Evolutionary conservation across 2,329 filamentous ascomycete genomes (phyloP).

Genomic region (Fusarium foetens): DNA sequence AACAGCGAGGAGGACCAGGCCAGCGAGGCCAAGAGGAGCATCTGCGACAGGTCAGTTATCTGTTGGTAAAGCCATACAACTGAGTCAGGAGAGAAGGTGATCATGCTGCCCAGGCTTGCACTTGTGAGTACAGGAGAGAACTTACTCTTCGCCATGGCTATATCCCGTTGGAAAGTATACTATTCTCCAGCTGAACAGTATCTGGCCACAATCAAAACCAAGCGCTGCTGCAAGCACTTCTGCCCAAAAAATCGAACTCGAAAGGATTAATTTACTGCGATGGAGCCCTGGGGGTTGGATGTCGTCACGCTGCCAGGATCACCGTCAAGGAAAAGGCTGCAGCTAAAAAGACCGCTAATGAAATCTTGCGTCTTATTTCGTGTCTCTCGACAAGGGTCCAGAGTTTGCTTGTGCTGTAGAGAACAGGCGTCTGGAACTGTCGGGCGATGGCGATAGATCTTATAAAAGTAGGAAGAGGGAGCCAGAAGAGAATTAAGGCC

Average conservation of each 20-base stretch:
- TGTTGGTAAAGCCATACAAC: background rate
- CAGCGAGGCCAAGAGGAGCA: conserved; percentile 54
- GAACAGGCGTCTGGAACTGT: background rate
- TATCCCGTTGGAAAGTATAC: background rate
- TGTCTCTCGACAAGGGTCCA: conserved; percentile 3
- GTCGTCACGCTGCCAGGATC: conserved; percentile 36
- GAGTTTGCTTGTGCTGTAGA: background rate
- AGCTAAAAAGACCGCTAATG: conserved; percentile 29
- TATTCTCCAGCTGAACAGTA: background rate
- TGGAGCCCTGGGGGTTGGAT: conserved; percentile 12
- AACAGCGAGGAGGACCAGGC: conserved; percentile 60
- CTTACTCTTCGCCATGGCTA: conserved; percentile 42
- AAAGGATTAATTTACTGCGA: conserved; percentile 18
- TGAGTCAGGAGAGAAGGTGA: background rate
- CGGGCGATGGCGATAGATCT: background rate
- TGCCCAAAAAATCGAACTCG: background rate
- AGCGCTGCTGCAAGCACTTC: conserved; percentile 4
- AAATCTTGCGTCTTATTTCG: conserved; percentile 17
- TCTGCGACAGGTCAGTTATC: conserved; percentile 46
- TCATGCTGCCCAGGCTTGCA: background rate
- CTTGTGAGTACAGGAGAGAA: background rate
- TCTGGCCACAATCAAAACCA: background rate
- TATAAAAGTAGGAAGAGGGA: conserved; percentile 1
- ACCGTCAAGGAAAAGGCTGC: conserved; percentile 22
- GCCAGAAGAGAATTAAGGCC: background rate